phyloP scores from a whole-genome alignment of 345 rosid species.

The Eucalyptus pumila region DNA sequence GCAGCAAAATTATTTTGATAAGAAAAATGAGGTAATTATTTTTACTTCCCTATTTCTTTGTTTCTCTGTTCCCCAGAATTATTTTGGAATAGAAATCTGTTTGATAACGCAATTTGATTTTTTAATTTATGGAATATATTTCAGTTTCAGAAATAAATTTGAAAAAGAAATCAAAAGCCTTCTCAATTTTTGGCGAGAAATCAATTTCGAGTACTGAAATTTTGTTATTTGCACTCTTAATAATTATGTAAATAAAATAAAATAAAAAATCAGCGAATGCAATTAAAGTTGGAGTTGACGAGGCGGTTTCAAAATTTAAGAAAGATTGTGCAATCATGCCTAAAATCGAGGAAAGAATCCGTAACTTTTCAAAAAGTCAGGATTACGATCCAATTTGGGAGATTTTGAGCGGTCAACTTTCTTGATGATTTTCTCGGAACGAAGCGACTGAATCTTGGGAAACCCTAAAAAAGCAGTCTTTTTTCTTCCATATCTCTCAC shows the following conservation, averaged over 20 bases:
- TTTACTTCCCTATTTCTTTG: too few species aligned
- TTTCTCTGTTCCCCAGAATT: rapidly evolving
- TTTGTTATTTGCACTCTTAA: background rate
- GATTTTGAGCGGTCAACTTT: background rate
- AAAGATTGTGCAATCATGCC: background rate
- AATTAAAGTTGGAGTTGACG: background rate
- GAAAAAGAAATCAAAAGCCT: too few species aligned
- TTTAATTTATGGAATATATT: too few species aligned
- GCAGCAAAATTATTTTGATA: background rate
- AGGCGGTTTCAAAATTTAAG: background rate
- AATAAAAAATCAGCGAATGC: background rate
- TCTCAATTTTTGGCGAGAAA: too few species aligned
- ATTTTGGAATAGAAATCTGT: rapidly evolving
- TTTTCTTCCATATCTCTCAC: background rate
- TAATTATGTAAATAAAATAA: background rate
- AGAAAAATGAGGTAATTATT: background rate
- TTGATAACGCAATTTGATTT: too few species aligned
- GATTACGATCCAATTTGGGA: background rate
- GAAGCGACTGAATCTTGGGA: background rate
- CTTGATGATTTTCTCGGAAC: background rate
- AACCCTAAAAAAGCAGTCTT: background rate
- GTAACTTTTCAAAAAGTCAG: background rate
- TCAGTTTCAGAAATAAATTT: rapidly evolving
- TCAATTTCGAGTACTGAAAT: too few species aligned
- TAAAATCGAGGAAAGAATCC: background rate